A percentile compares a stretch with the other conserved stretches of the same genome.
Conservation (phyloP, 164 flowering plant genomes). For the Vitis rupestris region DNA sequence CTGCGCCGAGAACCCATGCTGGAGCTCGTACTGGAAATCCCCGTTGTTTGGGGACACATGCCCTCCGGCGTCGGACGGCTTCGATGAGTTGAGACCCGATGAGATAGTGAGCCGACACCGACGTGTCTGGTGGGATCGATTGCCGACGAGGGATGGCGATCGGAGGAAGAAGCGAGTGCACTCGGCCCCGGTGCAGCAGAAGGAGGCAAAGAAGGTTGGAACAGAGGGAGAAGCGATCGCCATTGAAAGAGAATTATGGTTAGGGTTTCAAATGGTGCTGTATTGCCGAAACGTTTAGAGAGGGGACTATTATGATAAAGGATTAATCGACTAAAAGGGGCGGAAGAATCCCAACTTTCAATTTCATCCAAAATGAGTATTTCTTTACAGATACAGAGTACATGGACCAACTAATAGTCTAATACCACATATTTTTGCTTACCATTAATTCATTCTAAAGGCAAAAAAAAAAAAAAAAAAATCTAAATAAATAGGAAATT, state of each 20-base stretch:
- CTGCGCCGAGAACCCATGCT: slow-evolving; percentile 27
- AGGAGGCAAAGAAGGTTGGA: slow-evolving; percentile 29
- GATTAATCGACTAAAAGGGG: too few relatives aligned
- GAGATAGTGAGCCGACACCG: slow-evolving; percentile 20
- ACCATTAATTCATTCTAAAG: too few relatives aligned
- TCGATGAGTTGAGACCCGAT: slow-evolving; percentile 35
- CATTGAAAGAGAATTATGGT: slow-evolving; percentile 20
- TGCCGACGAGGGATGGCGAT: not conserved
- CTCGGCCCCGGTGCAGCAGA: slow-evolving; percentile 16
- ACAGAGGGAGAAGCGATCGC: slow-evolving; percentile 36
- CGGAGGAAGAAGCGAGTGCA: slow-evolving; percentile 10
- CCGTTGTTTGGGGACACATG: slow-evolving; percentile 35
- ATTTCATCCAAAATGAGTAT: too few relatives aligned
- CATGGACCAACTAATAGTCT: too few relatives aligned
- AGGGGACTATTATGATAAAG: too few relatives aligned
- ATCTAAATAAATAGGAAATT: too few relatives aligned
- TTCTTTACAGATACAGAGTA: too few relatives aligned
- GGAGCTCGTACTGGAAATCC: slow-evolving; percentile 37
- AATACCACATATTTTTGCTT: too few relatives aligned
- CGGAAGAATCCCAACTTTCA: too few relatives aligned
- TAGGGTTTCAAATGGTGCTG: slow-evolving; percentile 9
- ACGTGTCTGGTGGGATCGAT: slow-evolving; percentile 4
- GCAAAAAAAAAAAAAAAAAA: too few relatives aligned
- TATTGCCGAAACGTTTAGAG: not conserved
- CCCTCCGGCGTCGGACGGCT: slow-evolving; percentile 33